Base-by-base conservation (phyloP, 768 basidiomycete species). In the Suillus bovinus region DNA sequence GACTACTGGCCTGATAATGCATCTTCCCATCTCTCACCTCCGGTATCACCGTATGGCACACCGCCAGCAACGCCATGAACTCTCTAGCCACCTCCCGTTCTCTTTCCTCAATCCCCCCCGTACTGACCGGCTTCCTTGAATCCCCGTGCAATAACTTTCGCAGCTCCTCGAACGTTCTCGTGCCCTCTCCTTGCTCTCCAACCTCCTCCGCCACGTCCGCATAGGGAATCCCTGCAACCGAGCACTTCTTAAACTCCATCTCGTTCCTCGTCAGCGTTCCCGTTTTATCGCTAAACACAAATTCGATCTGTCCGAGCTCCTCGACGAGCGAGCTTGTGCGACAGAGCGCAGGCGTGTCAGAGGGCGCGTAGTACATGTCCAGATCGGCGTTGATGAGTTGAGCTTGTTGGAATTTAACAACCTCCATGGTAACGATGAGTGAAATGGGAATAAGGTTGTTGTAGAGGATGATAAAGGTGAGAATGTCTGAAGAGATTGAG, bases 361-460 rank as follows among this genome's bases (percentile, higher is more conserved):
- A 97, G 62, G 80, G 87, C 13, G 90, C 86, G 74, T 99, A 90
- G 77, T 99, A 99, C 96, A 99, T 99, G 78, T 99, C 97, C 57
- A 96, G 85, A 76, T 96, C 97, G 29, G 86, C 94, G 75, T 99
- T 99, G 81, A 99, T 99, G 58, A 98, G 84, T 39, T 93, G 90
- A 1, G 97, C 96, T 78, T 99, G 97, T 74, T 97, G 95, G 71
- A 90, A 99, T 74, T 98, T 98, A 79, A 99, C 97, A 38, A 99
- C 91, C 79, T 99, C 97, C 91, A 99, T 99, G 4, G 97, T 99
- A 68, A 99, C 97, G 69, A 99, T 96, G 68, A 99, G 88, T 61
- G 96, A 99, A 70, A 99, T 99, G 4, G 96, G 96, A 64, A 99
- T 99, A 68, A 99, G 84, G 79, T 99, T 99, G 80, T 98, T 99